A percentile compares a stretch with the other conserved stretches of the same genome.
phyloP scores from a whole-genome alignment of 2,329 filamentous ascomycete genomes.

The Harringtonia aguacate region DNA sequence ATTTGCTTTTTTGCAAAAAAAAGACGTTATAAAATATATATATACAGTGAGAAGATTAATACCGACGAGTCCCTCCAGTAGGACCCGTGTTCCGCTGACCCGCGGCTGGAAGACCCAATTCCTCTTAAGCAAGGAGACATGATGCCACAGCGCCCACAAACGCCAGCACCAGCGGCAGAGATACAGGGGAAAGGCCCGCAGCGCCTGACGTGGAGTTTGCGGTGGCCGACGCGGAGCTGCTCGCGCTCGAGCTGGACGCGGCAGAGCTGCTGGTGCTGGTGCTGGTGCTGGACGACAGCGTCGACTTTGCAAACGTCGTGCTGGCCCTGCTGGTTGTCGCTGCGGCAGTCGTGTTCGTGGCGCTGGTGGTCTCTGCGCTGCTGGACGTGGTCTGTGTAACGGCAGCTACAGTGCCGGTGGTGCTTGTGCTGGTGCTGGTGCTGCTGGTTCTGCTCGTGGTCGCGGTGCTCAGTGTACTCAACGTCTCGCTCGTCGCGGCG shows the following conservation, averaged over 20 bases:
- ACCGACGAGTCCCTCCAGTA: no score
- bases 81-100: no score
- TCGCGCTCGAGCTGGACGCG: neutral
- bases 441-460: neutral
- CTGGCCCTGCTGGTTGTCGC: neutral
- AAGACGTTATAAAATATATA: no score
- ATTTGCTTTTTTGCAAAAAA: no score
- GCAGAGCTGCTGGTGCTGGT: neutral
- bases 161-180: neutral
- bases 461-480: neutral
- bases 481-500: constrained; percentile 1
- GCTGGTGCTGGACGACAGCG: neutral
- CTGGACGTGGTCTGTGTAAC: neutral
- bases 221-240: neutral
- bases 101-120: no score
- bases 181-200: neutral
- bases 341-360: neutral
- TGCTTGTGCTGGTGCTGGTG: neutral
- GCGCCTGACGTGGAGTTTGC: neutral
- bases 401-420: neutral
- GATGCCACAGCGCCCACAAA: no score
- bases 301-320: neutral
- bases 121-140: no score
- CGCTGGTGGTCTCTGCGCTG: no score
- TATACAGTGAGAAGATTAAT: no score